Percentiles rank a stretch among this genome's conserved stretches.
phyloP scores from a whole-genome alignment of 2,329 filamentous ascomycete species.

The Penicillium occitanis region DNA sequence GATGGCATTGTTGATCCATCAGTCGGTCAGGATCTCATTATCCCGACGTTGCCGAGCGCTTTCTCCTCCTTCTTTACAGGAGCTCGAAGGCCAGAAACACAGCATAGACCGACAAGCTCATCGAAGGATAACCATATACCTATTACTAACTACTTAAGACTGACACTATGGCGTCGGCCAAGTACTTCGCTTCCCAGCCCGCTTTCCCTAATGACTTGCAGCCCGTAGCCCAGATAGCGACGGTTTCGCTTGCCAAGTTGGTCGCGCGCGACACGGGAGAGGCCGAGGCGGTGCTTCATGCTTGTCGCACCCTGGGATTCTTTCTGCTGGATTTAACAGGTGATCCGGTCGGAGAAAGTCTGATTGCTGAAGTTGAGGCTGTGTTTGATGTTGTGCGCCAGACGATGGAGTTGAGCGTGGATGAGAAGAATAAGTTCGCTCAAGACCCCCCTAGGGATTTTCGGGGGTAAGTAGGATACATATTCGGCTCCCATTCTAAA shows the following conservation, averaged over 20 bases:
- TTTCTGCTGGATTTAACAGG: conserved; percentile 51
- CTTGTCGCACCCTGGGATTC: conserved; percentile 49
- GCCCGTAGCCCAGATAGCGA: conserved; percentile 7
- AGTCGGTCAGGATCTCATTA: neutral
- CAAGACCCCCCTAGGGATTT: conserved; percentile 11
- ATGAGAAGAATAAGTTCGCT: conserved; percentile 45
- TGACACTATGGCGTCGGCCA: neutral
- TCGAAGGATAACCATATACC: neutral
- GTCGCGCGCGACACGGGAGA: conserved; percentile 2
- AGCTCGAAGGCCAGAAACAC: neutral
- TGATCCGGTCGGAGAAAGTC: conserved; percentile 30
- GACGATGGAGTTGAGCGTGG: conserved; percentile 32
- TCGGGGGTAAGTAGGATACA: conserved; percentile 10
- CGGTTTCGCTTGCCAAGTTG: conserved; percentile 9
- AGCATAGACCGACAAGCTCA: neutral
- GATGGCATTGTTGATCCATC: neutral
- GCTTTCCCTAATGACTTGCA: conserved; percentile 15
- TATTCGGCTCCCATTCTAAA: neutral
- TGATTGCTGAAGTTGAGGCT: conserved; percentile 12
- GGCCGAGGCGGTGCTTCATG: conserved; percentile 24
- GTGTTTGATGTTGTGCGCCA: conserved; percentile 7
- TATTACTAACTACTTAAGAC: neutral
- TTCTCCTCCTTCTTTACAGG: neutral
- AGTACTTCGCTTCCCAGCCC: neutral
- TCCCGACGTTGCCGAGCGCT: neutral